Conservation (phyloP, 345 rosid genomes). For the Noccaea caerulescens region DNA sequence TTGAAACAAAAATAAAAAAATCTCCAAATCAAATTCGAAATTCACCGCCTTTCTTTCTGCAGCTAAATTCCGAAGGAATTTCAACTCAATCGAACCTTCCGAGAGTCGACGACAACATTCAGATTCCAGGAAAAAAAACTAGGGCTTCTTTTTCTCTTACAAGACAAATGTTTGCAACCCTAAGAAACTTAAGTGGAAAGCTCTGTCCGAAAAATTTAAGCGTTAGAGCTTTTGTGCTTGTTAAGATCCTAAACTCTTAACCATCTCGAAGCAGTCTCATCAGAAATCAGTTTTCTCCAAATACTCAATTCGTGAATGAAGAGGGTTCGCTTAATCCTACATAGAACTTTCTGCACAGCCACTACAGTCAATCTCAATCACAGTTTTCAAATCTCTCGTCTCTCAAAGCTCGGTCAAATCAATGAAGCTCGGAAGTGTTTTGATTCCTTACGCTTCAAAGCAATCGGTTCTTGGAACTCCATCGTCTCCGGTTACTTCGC, state of each 20-base stretch:
- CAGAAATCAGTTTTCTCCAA: neutral
- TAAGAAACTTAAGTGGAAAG: too few relatives aligned
- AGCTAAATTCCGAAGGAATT: too few relatives aligned
- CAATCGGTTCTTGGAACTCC: constrained; percentile 67
- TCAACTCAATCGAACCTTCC: neutral
- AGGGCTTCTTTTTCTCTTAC: too few relatives aligned
- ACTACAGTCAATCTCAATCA: constrained; percentile 28
- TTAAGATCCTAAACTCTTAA: neutral
- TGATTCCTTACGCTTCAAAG: constrained; percentile 56
- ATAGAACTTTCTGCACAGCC: constrained; percentile 44
- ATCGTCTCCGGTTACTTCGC: constrained; percentile 59
- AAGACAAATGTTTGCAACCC: too few relatives aligned
- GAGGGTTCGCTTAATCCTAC: constrained; percentile 37
- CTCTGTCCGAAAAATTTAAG: neutral
- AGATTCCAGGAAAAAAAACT: neutral
- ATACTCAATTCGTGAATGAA: constrained; percentile 40
- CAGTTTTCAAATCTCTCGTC: constrained; percentile 55
- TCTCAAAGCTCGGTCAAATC: constrained; percentile 59
- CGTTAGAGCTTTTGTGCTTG: neutral
- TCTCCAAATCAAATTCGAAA: too few relatives aligned
- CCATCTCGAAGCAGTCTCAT: neutral
- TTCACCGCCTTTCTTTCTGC: too few relatives aligned
- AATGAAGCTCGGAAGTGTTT: constrained; percentile 59
- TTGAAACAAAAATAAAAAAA: too few relatives aligned
- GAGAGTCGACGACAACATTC: neutral